Evolutionary conservation across 2,329 filamentous ascomycete species (phyloP).

Genomic region (Paraconiothyrium brasiliense): DNA sequence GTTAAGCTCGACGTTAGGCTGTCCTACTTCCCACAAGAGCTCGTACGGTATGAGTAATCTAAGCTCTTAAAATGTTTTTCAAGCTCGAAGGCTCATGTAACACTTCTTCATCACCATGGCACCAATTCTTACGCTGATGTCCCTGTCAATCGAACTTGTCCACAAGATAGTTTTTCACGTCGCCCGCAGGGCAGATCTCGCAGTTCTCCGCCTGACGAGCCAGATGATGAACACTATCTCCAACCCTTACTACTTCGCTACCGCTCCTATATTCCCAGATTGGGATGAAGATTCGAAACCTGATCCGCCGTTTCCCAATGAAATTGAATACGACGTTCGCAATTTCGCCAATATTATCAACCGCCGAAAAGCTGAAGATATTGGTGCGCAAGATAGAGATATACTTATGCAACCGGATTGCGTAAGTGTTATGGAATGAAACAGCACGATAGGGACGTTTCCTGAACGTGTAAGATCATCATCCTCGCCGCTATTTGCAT

Average conservation of each 20-base stretch:
- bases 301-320: too few species aligned
- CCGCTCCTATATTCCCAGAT: not conserved
- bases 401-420: conserved; percentile 20
- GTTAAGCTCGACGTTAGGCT: too few species aligned
- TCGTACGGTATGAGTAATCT: not conserved
- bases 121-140: not conserved
- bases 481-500: not conserved
- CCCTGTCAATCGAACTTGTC: conserved; percentile 6
- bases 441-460: not conserved
- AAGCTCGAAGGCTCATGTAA: not conserved
- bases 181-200: not conserved
- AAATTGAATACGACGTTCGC: too few species aligned
- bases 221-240: not conserved
- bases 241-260: conserved; percentile 1
- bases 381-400: conserved; percentile 18
- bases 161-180: not conserved
- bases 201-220: conserved; percentile 6
- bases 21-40: not conserved
- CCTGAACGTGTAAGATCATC: not conserved
- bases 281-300: conserved; percentile 12
- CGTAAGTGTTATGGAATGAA: conserved; percentile 5
- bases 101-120: not conserved
- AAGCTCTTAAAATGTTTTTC: not conserved
- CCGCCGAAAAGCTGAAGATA: conserved; percentile 4
- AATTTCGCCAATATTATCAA: conserved; percentile 17